Conservation (phyloP, 1,139 yeast genomes). For the Suhomyces taliae region DNA sequence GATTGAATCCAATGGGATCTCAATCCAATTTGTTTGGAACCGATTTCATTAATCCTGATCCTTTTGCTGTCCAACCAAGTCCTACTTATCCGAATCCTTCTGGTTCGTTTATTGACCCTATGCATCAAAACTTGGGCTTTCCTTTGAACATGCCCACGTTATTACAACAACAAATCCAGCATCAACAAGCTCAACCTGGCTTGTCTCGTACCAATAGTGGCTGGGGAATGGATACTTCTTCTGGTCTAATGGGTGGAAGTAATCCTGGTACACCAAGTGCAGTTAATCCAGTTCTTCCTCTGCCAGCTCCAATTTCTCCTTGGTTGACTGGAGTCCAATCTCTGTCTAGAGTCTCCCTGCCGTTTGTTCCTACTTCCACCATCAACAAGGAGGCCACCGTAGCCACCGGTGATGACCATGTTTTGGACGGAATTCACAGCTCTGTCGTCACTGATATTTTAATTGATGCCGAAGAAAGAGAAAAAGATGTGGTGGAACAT, state of each 20-base stretch:
- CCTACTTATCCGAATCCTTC: constrained; percentile 10
- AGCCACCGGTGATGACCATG: constrained; percentile 23
- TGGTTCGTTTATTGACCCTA: constrained; percentile 25
- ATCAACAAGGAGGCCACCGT: constrained; percentile 2
- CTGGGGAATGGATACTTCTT: constrained; percentile 40
- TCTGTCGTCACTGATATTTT: constrained; percentile 42
- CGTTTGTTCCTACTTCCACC: constrained; percentile 31
- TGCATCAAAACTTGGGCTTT: constrained; percentile 18
- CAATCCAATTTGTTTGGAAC: constrained; percentile 28
- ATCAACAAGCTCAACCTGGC: constrained; percentile 28
- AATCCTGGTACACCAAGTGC: constrained; percentile 33
- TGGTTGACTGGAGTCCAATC: constrained; percentile 38
- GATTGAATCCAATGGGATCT: constrained; percentile 20
- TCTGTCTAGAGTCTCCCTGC: constrained; percentile 43
- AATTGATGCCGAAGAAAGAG: constrained; percentile 26
- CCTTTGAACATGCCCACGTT: constrained; percentile 30
- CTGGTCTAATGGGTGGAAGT: constrained; percentile 18
- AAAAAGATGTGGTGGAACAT: neutral
- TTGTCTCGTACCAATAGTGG: constrained; percentile 39
- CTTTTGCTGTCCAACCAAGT: constrained; percentile 23
- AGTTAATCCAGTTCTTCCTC: constrained; percentile 26
- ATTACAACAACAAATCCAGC: constrained; percentile 35
- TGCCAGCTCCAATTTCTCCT: constrained; percentile 45
- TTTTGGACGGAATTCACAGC: constrained; percentile 37
- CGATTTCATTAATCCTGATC: constrained; percentile 29